Base-by-base conservation (phyloP, 108 stramenopile species). In the Nitzschia palea region DNA sequence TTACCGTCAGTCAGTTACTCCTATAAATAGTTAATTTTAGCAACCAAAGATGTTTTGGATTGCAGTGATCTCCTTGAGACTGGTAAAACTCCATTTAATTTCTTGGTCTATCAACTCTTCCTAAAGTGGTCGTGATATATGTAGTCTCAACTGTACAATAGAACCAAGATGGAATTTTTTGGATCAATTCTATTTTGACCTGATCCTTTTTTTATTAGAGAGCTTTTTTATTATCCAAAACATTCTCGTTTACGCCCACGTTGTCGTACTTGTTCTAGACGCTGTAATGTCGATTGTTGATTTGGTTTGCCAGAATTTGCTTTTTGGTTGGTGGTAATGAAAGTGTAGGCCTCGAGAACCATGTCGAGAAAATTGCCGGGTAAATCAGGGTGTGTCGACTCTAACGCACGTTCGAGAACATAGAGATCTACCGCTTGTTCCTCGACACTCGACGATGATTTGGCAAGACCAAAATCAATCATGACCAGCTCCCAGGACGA, bases 341-440 rank as follows among this genome's bases (percentile, higher is more conserved):
- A 10, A 2, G 15, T 32, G 34, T 94, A 90, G 3, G 81, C 77
- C 42, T 67, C 65, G 53, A 86, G 76, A 51, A 96, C 56, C 30
- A 71, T 68, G 17, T 81, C 84, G 28, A 95, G 77, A 66, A 98
- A 81, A 9, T 52, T 54, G 26, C 77, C 67, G 4, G 71, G 61
- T 34, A 86, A 61, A 43, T 91, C 80, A 4, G 95, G 87, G 80
- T 97, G 96, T 6, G 98, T 97, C 37, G 96, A 93, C 44, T 84
- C 28, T 33, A 98, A 85, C 3, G 98, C 97, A 54, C 98, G 82
- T 67, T 98, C 96, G 43, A 98, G 74, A 12, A 98, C 98, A 72
- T 97, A 97, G 27, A 97, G 77, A 76, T 98, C 98, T n/a, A 97
- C 98, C 36, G 97, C 98, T 73, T 91, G 92, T 75, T 97, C 97